Percentiles rank a stretch among this genome's conserved stretches.
phyloP scores from a whole-genome alignment of 2,329 filamentous ascomycete species.

The Diaporthe helianthi region DNA sequence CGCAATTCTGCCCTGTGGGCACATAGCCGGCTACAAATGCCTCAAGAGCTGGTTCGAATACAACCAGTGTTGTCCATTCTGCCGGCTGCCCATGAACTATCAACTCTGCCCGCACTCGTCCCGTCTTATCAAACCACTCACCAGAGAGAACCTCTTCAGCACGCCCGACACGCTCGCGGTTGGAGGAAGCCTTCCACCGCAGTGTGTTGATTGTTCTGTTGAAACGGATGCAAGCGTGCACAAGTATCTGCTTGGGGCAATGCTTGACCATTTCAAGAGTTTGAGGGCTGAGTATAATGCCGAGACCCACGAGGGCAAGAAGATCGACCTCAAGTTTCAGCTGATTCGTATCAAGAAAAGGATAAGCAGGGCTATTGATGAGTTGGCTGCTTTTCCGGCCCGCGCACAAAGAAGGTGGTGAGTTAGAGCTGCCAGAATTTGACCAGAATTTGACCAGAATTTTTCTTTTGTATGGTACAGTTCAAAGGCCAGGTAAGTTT shows the following conservation, averaged over 20 bases:
- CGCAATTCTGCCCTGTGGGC: conserved; percentile 28
- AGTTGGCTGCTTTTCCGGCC: background rate
- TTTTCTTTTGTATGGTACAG: background rate
- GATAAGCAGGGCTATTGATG: background rate
- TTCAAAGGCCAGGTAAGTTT: background rate
- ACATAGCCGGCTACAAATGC: conserved; percentile 23
- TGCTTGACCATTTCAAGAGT: background rate
- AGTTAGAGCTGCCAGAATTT: background rate
- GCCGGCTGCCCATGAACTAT: conserved; percentile 6
- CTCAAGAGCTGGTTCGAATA: background rate
- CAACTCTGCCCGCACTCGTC: conserved; percentile 25
- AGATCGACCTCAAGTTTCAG: background rate
- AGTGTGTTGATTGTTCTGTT: conserved; percentile 20
- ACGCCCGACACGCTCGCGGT: conserved; percentile 25
- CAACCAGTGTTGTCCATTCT: conserved; percentile 29
- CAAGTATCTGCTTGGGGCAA: background rate
- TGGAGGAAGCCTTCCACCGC: conserved; percentile 3
- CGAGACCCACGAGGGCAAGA: background rate
- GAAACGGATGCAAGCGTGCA: conserved; percentile 5
- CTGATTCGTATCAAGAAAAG: background rate
- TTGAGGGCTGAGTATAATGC: conserved; percentile 8
- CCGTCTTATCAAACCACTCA: background rate
- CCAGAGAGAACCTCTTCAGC: conserved; percentile 10
- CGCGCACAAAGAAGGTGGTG: background rate
- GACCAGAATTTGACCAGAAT: too few species aligned